Percentiles rank a stretch among this genome's conserved stretches.
These are phyloP conservation scores for Botrytis pseudocinerea DNA, from an alignment of 2,329 filamentous ascomycete genomes.

Conservation along the genomic window DNA sequence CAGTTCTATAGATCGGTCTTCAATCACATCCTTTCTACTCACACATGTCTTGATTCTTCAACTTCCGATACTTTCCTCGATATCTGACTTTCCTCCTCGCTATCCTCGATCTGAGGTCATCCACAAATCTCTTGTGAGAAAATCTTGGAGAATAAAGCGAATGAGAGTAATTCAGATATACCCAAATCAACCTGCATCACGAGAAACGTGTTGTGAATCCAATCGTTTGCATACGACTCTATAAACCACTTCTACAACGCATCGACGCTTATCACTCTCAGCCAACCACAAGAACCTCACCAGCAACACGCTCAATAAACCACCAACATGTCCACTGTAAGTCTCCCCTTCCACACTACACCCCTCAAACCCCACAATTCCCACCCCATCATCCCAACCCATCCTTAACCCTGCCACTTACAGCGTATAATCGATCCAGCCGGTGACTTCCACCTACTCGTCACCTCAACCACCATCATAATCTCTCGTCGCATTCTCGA, in stretches of 20 bases:
- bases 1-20: neutral
- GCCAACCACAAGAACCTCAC: no score
- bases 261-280: neutral
- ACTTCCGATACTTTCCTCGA: no score
- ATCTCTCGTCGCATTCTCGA: neutral
- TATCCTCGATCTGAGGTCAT: neutral
- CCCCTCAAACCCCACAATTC: no score
- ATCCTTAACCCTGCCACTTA: no score
- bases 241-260: no score
- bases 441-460: neutral
- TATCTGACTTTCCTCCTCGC: rapidly evolving
- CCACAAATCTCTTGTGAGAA: neutral
- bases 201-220: rapidly evolving
- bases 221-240: neutral
- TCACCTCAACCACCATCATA: neutral
- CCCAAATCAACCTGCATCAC: rapidly evolving
- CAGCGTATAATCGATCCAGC: neutral
- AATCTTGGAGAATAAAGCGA: no score
- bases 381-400: neutral
- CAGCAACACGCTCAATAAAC: no score
- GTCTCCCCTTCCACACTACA: neutral
- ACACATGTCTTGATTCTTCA: neutral
- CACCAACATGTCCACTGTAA: neutral
- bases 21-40: neutral
- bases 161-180: no score